Base-by-base conservation (phyloP, 2,329 filamentous ascomycete species). In the Aspergillus sp. region DNA sequence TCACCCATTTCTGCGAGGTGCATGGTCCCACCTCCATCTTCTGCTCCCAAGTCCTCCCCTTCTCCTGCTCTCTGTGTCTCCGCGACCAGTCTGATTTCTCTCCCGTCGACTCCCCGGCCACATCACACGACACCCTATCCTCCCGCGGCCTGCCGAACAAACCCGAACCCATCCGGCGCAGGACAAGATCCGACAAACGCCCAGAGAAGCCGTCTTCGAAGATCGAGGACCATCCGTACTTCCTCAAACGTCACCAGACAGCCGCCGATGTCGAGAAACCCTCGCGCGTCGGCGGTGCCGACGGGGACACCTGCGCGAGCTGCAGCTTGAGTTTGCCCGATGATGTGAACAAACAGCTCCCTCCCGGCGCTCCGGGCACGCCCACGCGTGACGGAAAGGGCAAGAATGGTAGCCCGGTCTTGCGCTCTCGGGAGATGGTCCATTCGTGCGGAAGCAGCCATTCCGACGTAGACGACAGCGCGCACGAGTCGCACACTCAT, bases 1-100 rank as follows among this genome's bases (percentile, higher is more conserved):
- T 76, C 42, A 74, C 72, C 43, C 72, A 76, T 59, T 76, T 76
- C 54, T 76, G 72, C 58, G 72, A 76, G 60, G 63, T 72, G 55
- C 71, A 76, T 66, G 72, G 72, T 52, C 72, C 72, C 12, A 76
- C 72, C 32, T 74, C 71, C 35, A 74, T 75, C 53, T 70, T 76
- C 43, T 75, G 72, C 55, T 75, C 72, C 37, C 72, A 75, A 52
- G 68, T 73, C 42, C 60, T 70, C 30, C 70, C 70, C 10, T 61
- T 71, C 36, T 61, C 69, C 35, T 76, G 72, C 48, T 53, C 59
- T 29, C 65, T 70, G 48, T 76, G 72, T 52, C 64, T 61, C 32
- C 58, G 60, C 27, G 57, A 63, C 25, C 40, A 48, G 39, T 29
- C 55, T 49, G 52, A 58, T 34, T 31, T 52, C 45, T 49, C 65